These are phyloP conservation scores for Paraphoma sp. DNA, from an alignment of 2,329 filamentous ascomycete species.

Conservation along the genomic window DNA sequence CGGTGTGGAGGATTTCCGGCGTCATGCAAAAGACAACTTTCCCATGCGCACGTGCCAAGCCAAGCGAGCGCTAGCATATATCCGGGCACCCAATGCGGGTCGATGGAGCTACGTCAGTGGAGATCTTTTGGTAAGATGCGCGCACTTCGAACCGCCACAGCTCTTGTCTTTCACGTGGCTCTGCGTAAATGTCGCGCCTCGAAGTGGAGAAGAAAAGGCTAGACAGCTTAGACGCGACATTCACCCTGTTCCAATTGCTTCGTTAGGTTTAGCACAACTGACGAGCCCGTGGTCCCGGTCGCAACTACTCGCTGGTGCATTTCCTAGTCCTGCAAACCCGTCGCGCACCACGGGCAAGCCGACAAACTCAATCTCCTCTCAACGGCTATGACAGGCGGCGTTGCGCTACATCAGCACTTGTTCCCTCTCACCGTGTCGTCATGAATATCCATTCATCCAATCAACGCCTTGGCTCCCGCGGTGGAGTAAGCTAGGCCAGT, in stretches of 20 bases:
- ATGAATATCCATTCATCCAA: slow-evolving; percentile 4
- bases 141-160: not conserved
- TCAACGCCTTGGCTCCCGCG: slow-evolving; percentile 10
- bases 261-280: not conserved
- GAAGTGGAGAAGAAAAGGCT: not conserved
- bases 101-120: not conserved
- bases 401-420: not conserved
- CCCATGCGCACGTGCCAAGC: not conserved
- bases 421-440: slow-evolving; percentile 10
- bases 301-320: slow-evolving; percentile 3
- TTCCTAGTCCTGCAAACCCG: not conserved
- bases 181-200: not conserved
- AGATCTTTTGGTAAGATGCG: not conserved
- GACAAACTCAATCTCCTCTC: not conserved
- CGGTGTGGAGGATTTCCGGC: not conserved
- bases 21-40: not conserved
- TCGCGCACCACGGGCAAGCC: not conserved
- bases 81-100: not conserved
- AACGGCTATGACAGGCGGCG: not conserved
- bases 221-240: not conserved
- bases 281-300: not conserved
- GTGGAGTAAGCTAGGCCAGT: slow-evolving; percentile 11
- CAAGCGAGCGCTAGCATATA: not conserved
- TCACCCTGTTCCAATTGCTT: not conserved
- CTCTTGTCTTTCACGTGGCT: not conserved